Percentiles rank a stretch among this genome's conserved stretches.
These are phyloP conservation scores for Zalerion maritima DNA, from an alignment of 495 filamentous ascomycete genomes.

Conservation along the genomic window DNA sequence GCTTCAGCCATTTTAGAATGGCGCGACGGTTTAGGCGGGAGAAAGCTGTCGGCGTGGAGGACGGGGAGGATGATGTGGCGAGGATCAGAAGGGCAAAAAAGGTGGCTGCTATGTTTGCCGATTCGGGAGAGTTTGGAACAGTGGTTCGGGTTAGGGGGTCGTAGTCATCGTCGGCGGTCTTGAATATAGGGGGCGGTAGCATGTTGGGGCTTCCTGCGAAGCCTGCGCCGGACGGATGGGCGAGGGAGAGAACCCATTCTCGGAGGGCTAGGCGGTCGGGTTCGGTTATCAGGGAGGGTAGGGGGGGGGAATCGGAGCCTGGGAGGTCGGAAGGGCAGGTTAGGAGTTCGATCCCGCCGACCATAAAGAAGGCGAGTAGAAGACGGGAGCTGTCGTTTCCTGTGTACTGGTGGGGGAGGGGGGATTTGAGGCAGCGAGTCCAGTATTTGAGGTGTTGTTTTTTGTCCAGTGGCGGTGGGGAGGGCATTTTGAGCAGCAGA, in stretches of 20 bases:
- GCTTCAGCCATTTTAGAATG: conserved; percentile 58
- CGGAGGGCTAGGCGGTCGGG: conserved; percentile 21
- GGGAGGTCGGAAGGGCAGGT: conserved; percentile 13
- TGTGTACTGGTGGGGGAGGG: conserved; percentile 68
- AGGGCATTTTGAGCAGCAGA: conserved; percentile 19
- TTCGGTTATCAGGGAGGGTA: conserved; percentile 14
- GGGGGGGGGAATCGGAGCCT: conserved; percentile 6
- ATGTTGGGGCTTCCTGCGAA: conserved; percentile 63
- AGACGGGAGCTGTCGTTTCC: conserved; percentile 81
- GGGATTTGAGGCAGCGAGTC: conserved; percentile 71
- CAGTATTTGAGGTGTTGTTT: conserved; percentile 80
- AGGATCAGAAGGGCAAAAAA: conserved; percentile 72
- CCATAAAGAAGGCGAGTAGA: conserved; percentile 72
- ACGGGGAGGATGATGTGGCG: too few relatives aligned
- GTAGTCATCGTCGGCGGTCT: conserved; percentile 18
- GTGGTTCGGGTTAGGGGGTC: conserved; percentile 16
- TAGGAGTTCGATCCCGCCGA: conserved; percentile 30
- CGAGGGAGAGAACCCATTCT: conserved; percentile 46
- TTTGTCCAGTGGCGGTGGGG: conserved; percentile 41
- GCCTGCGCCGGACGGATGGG: conserved; percentile 58
- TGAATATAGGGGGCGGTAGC: conserved; percentile 21
- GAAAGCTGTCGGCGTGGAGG: too few relatives aligned
- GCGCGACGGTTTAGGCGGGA: conserved; percentile 46
- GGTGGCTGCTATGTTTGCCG: conserved; percentile 72
- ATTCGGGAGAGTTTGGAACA: conserved; percentile 47